Percentiles rank a stretch among this genome's conserved stretches.
Evolutionary conservation across 2,329 filamentous ascomycete genomes (phyloP).

Genomic region (Thelonectria blattea): DNA sequence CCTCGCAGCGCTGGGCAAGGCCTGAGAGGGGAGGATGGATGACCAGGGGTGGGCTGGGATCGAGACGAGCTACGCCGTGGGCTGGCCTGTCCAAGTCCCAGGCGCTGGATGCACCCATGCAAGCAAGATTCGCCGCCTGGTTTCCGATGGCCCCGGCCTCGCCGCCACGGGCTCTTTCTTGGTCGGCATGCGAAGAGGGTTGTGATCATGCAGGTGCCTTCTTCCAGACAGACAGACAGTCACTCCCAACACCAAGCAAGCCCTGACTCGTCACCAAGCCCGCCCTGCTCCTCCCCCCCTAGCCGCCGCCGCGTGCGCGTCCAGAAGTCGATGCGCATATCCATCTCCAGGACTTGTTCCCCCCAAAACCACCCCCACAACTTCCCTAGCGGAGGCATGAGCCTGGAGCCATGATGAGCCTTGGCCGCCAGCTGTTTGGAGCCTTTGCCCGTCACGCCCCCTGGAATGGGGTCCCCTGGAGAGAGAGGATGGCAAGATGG

Average conservation of each 20-base stretch:
- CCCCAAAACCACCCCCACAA: conserved; percentile 25
- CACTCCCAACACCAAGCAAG: neutral
- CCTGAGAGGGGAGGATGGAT: conserved; percentile 18
- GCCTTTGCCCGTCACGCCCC: conserved; percentile 15
- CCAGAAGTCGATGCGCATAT: conserved; percentile 5
- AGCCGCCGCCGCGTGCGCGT: conserved; percentile 17
- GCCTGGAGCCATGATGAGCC: conserved; percentile 3
- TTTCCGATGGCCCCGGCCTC: conserved; percentile 32
- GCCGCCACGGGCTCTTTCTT: conserved; percentile 25
- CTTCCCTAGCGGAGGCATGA: conserved; percentile 9
- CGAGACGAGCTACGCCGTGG: conserved; percentile 22
- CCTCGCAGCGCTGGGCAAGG: neutral
- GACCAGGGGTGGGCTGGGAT: conserved; percentile 29
- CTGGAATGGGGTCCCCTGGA: conserved; percentile 25
- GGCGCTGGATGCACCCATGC: conserved; percentile 24
- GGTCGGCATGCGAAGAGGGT: conserved; percentile 28
- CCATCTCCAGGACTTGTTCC: neutral
- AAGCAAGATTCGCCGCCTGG: conserved; percentile 37
- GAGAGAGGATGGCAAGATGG: conserved; percentile 24
- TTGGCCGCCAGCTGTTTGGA: conserved; percentile 10
- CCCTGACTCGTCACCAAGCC: conserved; percentile 21
- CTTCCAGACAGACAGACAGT: conserved; percentile 25
- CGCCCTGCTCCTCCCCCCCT: neutral
- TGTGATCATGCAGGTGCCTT: conserved; percentile 39
- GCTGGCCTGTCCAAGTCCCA: conserved; percentile 21